phyloP scores from a whole-genome alignment of 2,329 filamentous ascomycete species.

The Dactylellina leptospora region DNA sequence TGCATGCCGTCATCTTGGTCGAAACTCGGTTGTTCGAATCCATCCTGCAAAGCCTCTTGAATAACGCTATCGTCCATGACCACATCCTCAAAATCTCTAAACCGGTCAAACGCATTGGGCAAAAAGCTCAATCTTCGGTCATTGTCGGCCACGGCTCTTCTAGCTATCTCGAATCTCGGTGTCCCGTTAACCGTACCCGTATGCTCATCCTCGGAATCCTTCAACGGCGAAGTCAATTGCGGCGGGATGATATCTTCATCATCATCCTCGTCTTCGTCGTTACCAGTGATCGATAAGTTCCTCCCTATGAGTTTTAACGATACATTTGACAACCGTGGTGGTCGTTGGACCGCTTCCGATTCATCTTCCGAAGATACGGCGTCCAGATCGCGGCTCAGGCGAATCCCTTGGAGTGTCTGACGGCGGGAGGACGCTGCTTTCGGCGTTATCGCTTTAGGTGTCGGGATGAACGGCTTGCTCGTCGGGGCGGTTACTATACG shows the following conservation, averaged over 20 bases:
- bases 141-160: slow-evolving; percentile 36
- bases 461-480: slow-evolving; percentile 45
- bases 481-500: slow-evolving; percentile 38
- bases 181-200: slow-evolving; percentile 18
- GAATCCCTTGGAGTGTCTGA: slow-evolving; percentile 31
- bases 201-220: slow-evolving; percentile 12
- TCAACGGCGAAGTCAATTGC: slow-evolving; percentile 31
- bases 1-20: slow-evolving; percentile 25
- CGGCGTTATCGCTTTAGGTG: slow-evolving; percentile 35
- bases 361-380: slow-evolving; percentile 37
- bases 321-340: slow-evolving; percentile 20
- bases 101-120: slow-evolving; percentile 36
- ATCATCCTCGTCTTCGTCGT: slow-evolving; percentile 34
- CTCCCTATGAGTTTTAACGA: slow-evolving; percentile 39
- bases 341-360: slow-evolving; percentile 5
- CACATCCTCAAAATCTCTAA: slow-evolving; percentile 35
- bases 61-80: slow-evolving; percentile 41
- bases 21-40: slow-evolving; percentile 31
- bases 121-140: slow-evolving; percentile 43
- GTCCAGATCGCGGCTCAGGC: slow-evolving; percentile 34
- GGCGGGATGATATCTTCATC: slow-evolving; percentile 43
- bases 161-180: slow-evolving; percentile 33
- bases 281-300: slow-evolving; percentile 14
- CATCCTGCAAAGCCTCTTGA: slow-evolving; percentile 11
- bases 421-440: slow-evolving; percentile 34